These are phyloP conservation scores for Amylostereum areolatum DNA, from an alignment of 1,284 basidiomycete genomes.

Conservation along the genomic window DNA sequence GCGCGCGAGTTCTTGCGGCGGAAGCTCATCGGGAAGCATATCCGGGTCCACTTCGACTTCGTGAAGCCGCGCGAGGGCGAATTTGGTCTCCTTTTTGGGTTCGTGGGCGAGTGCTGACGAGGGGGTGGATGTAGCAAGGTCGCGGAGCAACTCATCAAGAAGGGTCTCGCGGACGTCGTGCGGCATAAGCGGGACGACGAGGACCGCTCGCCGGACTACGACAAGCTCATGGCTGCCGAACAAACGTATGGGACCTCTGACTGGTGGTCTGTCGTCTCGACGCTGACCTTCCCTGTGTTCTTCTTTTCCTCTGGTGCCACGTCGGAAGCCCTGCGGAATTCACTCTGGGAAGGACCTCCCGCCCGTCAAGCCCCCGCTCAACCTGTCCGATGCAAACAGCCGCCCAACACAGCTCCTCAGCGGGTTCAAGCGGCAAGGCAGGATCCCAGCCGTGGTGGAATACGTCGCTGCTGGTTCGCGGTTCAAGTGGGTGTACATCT, in stretches of 20 bases:
- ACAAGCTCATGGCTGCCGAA: constrained; percentile 93
- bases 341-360: constrained; percentile 90
- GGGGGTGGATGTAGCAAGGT: too few relatives aligned
- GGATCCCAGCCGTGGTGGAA: constrained; percentile 83
- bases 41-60: constrained; percentile 84
- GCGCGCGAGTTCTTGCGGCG: constrained; percentile 90
- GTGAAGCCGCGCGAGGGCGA: constrained; percentile 90
- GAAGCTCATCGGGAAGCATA: constrained; percentile 85
- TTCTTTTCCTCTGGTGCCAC: constrained; percentile 63
- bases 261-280: not conserved
- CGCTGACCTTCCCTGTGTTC: too few relatives aligned
- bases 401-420: constrained; percentile 85
- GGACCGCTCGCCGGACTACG: constrained; percentile 89
- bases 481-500: constrained; percentile 64
- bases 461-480: constrained; percentile 91
- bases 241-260: constrained; percentile 75
- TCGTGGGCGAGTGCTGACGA: too few relatives aligned
- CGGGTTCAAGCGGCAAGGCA: constrained; percentile 86
- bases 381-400: constrained; percentile 80
- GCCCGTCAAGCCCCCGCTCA: constrained; percentile 66
- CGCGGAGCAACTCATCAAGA: constrained; percentile 89
- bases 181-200: constrained; percentile 95
- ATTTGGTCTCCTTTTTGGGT: too few relatives aligned
- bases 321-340: constrained; percentile 76
- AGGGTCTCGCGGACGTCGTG: constrained; percentile 85